A percentile compares a stretch with the other conserved stretches of the same genome.
Conservation (phyloP, 192 early-diverging fungal species). For the Backusella psychrophila region DNA sequence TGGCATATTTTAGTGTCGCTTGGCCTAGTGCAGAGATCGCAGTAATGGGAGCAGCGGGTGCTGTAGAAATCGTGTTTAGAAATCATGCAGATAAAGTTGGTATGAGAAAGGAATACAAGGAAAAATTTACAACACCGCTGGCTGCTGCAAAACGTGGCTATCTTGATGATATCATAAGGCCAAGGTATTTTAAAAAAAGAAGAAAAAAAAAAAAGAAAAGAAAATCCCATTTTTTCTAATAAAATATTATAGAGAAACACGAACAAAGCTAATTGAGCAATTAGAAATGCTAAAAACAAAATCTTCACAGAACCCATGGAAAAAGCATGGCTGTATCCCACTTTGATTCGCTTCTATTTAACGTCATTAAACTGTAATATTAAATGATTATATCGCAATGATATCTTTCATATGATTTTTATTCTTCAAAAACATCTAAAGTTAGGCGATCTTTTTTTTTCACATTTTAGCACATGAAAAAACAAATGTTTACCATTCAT, state of each 20-base stretch:
- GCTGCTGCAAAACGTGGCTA: constrained; percentile 90
- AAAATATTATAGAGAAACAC: constrained; percentile 52
- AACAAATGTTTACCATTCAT: neutral
- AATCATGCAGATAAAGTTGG: constrained; percentile 53
- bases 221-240: constrained; percentile 11
- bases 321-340: constrained; percentile 97
- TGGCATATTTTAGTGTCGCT: constrained; percentile 60
- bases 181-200: constrained; percentile 17
- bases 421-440: neutral
- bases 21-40: constrained; percentile 99
- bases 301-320: constrained; percentile 70
- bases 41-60: constrained; percentile 97
- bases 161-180: constrained; percentile 74
- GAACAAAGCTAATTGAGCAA: constrained; percentile 84
- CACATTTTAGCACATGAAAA: constrained; percentile 3
- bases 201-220: neutral
- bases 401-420: neutral
- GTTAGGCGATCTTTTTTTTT: neutral
- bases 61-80: constrained; percentile 95
- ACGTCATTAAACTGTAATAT: neutral
- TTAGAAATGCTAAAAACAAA: constrained; percentile 79
- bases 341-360: constrained; percentile 48
- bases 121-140: constrained; percentile 92
- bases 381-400: neutral
- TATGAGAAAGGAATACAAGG: constrained; percentile 85